Base-by-base conservation (phyloP, 768 basidiomycete species). In the Boletus subparvulus region DNA sequence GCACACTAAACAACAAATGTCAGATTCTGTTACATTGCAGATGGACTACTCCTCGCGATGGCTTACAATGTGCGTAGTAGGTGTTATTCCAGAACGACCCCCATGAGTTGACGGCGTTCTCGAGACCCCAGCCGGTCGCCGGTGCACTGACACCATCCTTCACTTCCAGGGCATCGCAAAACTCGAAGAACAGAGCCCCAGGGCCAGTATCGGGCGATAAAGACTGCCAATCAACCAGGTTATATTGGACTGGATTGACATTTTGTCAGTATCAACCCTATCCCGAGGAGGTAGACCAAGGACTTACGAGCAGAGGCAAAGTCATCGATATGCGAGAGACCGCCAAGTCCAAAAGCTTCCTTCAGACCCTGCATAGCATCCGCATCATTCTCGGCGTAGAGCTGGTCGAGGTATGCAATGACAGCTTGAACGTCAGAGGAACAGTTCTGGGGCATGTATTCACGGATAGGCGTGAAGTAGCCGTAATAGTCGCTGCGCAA, bases 401-500 rank as follows among this genome's bases (percentile, higher is more conserved):
- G 81, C 51, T 76, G 49, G 64, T 90, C 88, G 39, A 90, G 72
- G 61, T 87, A 78, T 6, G 78, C 64, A 51, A 90, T 78, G 16
- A 85, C 86, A 6, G 79, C 79, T 66, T 87, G 73, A 32, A 89
- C 78, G 63, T 91, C 89, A 0, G 85, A 80, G 9, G 87, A 88
- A 71, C 89, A 91, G 68, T 91, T 90, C 59, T 61, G 60, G 3
- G 87, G 84, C 86, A 88, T 89, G 63, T 82, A 73, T 61, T 81
- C 75, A 16, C 82, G 82, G 61, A 87, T 81, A 13, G 87, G 87
- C 56, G 88, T 87, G 68, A 87, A 89, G 64, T 89, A 91, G 59
- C 75, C 75, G 26, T 63, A 61, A 43, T 54, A 66, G n/a, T 69
- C 56, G 14, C 67, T 69, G 33, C 10, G 24, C n/a, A 46, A 8